Evolutionary conservation across 2,329 filamentous ascomycete species (phyloP), one percentile per base, ranked within the genome.

Genomic region (Fusarium annulatum): DNA sequence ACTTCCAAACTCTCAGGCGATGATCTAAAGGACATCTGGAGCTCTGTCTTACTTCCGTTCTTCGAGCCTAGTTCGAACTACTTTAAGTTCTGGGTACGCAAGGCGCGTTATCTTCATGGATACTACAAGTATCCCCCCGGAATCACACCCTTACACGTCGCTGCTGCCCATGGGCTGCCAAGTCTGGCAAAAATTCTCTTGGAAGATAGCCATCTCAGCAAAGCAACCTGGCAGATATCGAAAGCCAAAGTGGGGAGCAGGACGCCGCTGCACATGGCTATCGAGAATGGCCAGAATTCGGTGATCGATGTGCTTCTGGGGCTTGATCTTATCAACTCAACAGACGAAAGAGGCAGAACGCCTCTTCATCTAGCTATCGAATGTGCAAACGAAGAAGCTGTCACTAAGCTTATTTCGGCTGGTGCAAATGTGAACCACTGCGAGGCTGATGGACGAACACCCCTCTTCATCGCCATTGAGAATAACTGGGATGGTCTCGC

Each of bases 1-100:
- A 1, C 51, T 2, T 38, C 51, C 0, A 38, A 12, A 1, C 5
- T 53, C 3, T 6, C 51, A 18, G 26, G 6, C 6, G 5, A 9
- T 0, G 34, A 38, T 0, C 18, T 53, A 0, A 9, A 38, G 3
- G 14, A 9, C 1, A 38, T 53, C 2, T 53, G 51, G 51, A n/a
- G 2, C 0, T 28, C 18, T n/a, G 18, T 53, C 12, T 5, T 53
- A 2, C 7, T 53, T 8, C 34, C 51, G 0, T 53, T 53, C 23
- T 28, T 53, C 2, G n/a, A 53, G 18, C 51, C 51, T 21, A 16
- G 23, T 28, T 53, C 34, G 5, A 53, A 38, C 5, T 38, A 16
- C 18, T 53, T 53, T 7, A 53, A 16, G 4, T 53, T 53, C 9
- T 53, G 51, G 51, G 51, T 28, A 3, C n/a, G 51, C 23, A 53